These are phyloP conservation scores for Psidium guajava DNA, from an alignment of 345 rosid genomes.

Conservation along the genomic window DNA sequence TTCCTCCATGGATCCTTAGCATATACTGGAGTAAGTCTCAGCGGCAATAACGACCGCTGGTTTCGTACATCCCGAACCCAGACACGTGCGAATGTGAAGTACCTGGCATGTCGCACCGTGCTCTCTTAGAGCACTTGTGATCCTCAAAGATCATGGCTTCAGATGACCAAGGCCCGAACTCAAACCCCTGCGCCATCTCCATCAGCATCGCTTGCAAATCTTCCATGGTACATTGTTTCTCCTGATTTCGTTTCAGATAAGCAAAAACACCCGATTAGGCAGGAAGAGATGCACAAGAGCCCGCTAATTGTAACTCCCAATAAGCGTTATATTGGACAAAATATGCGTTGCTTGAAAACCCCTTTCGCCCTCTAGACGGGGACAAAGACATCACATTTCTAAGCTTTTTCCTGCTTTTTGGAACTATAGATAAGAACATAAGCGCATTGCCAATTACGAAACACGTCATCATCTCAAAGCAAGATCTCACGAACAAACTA, in stretches of 20 bases:
- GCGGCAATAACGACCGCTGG: neutral
- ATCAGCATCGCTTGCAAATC: conserved; percentile 36
- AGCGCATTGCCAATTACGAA: neutral
- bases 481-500: neutral
- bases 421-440: neutral
- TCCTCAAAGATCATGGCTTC: conserved; percentile 1
- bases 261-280: neutral
- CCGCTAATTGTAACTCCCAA: neutral
- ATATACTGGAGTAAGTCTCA: neutral
- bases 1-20: neutral
- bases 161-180: conserved; percentile 5
- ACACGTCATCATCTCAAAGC: neutral
- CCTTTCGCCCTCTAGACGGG: neutral
- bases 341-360: neutral
- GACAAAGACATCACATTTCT: neutral
- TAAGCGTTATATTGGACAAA: neutral
- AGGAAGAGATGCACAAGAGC: neutral
- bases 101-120: conserved; percentile 1
- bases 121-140: conserved; percentile 1
- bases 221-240: conserved; percentile 27
- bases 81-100: neutral
- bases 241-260: conserved; percentile 4
- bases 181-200: conserved; percentile 35
- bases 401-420: neutral
- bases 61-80: neutral